Base-by-base conservation (phyloP, 192 early-diverging fungal species). In the Coemansia sp. region DNA sequence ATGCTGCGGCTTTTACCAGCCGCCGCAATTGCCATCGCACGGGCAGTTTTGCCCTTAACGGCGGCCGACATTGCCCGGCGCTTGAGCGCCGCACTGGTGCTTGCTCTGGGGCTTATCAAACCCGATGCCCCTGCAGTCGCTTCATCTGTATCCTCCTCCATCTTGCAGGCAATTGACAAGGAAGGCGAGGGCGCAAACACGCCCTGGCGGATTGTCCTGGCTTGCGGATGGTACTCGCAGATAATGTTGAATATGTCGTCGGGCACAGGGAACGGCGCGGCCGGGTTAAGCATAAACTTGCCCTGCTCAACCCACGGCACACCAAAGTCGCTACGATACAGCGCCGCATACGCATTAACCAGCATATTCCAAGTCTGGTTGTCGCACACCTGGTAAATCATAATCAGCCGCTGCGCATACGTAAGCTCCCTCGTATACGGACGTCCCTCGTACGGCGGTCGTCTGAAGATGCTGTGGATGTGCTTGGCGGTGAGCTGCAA, bases 401-500 rank as follows among this genome's bases (percentile, higher is more conserved):
- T 71, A 25, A 67, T 48, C 8, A 67, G 40, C 7, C 60, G 40
- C 42, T 71, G 67, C 1, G 74, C 74, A 14, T 71, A 67, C 8
- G 74, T 77, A 10, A 64, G 52, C 45, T 64, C 63, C 0, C 46
- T 44, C 4, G 74, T 71, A 27, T 77, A 64, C 28, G 64, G 74
- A 4, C 68, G 63, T 6, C 22, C 19, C 7, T 67, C 60, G 42
- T 64, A 67, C 0, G 74, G 68, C 11, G 68, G 48, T 14, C 74
- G 68, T 24, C 58, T 71, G 24, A 77, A 77, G 2, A 77, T 59
- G 58, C 74, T 71, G 42, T 64, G 49, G 28, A 77, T 60, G 9
- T 77, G 67, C 43, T 67, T 70, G 1, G 49, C 21, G 16, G 68
- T 67, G 5, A 70, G 61, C 27, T 66, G 63, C n/a, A 67, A 21